These are phyloP conservation scores for Geranium incanum DNA, from an alignment of 441 rosid species.

Conservation along the genomic window DNA sequence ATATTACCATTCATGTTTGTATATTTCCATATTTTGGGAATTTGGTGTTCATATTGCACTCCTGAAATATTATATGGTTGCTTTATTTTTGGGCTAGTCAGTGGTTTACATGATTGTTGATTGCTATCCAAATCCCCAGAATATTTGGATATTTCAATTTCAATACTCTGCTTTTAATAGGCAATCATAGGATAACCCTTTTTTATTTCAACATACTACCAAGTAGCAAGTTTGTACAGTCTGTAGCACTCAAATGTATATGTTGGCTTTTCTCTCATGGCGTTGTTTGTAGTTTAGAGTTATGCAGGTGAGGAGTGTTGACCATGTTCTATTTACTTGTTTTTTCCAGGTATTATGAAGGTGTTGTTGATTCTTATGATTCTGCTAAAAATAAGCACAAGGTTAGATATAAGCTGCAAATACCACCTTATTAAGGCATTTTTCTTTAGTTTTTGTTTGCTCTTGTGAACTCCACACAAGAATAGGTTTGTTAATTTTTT, in stretches of 20 bases:
- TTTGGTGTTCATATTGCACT: neutral
- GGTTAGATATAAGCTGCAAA: constrained; percentile 38
- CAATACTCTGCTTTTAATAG: neutral
- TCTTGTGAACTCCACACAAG: neutral
- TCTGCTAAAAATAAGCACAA: constrained; percentile 58
- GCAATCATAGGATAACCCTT: neutral
- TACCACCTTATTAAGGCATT: constrained; percentile 5
- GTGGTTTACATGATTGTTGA: neutral
- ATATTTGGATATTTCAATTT: neutral
- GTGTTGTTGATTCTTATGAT: constrained; percentile 58
- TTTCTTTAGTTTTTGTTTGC: neutral
- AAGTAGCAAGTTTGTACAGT: neutral
- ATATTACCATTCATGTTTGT: neutral
- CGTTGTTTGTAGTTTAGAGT: neutral
- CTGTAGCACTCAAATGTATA: neutral
- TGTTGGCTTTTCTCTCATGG: neutral
- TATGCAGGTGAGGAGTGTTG: neutral
- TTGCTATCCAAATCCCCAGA: neutral
- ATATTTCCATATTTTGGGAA: neutral
- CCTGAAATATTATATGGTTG: neutral
- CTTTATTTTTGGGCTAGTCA: neutral
- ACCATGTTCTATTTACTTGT: neutral
- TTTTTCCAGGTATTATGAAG: constrained; percentile 67
- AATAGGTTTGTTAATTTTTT: neutral
- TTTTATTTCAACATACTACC: neutral